Percentiles rank a stretch among this genome's conserved stretches.
These are phyloP conservation scores for Phytophthora europaea DNA, from an alignment of 352 stramenopile species.

Conservation along the genomic window DNA sequence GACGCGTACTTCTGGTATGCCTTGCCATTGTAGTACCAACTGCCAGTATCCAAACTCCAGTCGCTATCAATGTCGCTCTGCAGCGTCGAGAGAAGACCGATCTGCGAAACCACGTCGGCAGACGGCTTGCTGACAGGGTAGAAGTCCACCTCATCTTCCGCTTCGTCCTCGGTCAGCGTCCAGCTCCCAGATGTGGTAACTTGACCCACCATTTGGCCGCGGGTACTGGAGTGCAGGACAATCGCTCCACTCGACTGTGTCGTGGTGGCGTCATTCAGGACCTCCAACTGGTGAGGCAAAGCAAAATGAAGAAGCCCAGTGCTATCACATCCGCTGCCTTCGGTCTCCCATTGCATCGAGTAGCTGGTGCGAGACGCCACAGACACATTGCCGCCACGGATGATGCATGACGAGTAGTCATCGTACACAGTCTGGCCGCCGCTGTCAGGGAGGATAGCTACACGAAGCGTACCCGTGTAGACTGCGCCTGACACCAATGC, in stretches of 20 bases:
- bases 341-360: conserved; percentile 71
- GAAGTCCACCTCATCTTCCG: conserved; percentile 65
- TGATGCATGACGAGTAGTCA: conserved; percentile 65
- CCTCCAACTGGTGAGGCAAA: conserved; percentile 71
- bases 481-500: conserved; percentile 49
- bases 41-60: conserved; percentile 58
- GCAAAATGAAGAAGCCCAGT: conserved; percentile 77
- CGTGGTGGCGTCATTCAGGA: conserved; percentile 34
- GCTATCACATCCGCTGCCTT: conserved; percentile 57
- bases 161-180: conserved; percentile 62
- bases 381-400: conserved; percentile 57
- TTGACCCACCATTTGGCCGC: conserved; percentile 65
- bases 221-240: conserved; percentile 62
- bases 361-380: conserved; percentile 69
- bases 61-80: conserved; percentile 64
- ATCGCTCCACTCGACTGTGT: conserved; percentile 44
- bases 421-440: conserved; percentile 61
- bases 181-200: conserved; percentile 56
- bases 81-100: conserved; percentile 54
- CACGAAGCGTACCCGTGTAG: conserved; percentile 67
- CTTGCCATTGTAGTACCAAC: conserved; percentile 87
- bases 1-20: conserved; percentile 86
- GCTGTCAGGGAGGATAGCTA: conserved; percentile 64
- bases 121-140: conserved; percentile 58
- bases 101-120: conserved; percentile 43